Base-by-base conservation (phyloP, 257 asterid genomes). In the Lithospermum erythrorhizon region DNA sequence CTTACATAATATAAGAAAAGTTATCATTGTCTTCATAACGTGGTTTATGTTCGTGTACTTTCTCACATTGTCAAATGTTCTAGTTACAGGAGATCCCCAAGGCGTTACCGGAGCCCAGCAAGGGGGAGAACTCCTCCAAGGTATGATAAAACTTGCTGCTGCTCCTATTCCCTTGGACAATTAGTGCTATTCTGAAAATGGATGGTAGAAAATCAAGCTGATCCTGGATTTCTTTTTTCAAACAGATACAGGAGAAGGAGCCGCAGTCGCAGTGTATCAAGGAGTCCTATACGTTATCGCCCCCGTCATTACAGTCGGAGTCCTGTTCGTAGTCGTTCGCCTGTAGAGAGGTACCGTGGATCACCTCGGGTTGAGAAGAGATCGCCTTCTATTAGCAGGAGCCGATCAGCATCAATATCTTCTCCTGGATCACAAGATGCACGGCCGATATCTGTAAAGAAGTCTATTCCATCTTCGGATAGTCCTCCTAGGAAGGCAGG, bases 51-150 rank as follows among this genome's bases (percentile, higher is more conserved):
- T 14, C 4, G 4, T 18, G 20, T 53, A 8, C 11, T 53, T 55
- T 35, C 61, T 60, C 22, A 27, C 23, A 52, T 24, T 66, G 68
- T 16, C 61, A 83, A 96, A 77, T 84, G 83, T 77, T 52, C 90
- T 9, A 82, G 82, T 65, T 89, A 82, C 75, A 75, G 99, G 75
- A 88, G 97, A 73, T 84, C 97, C 29, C 98, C 98, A 20, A 81
- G 94, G 79, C 97, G 94, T 64, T 89, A 81, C 72, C 74, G 99
- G 85, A 93, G 95, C 76, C 94, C 98, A 27, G 88, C 90, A 59
- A 86, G 94, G 61, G 95, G 83, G 76, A 86, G 96, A 82, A 86
- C 97, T 30, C 94, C 98, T 32, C 95, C 95, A 13, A 86, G 96
- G 99, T 93, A 25, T 19, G 82, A 68, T 61, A 22, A 53, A 57